Evolutionary conservation across 2,329 filamentous ascomycete genomes (phyloP), one percentile per base, ranked within the genome.

Genomic region (Cladophialophora psammophila): DNA sequence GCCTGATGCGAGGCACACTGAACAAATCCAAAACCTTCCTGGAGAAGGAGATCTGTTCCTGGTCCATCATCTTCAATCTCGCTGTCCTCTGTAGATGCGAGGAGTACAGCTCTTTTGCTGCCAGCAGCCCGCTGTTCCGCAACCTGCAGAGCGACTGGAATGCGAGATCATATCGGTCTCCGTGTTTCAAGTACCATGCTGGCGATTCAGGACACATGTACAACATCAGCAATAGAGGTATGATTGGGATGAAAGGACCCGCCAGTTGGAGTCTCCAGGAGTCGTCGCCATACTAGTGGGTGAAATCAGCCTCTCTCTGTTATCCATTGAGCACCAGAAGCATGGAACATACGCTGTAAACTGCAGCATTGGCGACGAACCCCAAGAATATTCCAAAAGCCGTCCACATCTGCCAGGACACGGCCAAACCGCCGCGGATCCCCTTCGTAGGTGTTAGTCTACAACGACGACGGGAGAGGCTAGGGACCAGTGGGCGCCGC

Each of bases 161-260:
- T 2, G 90, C 90, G 58, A 89, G 77, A n/a, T 78, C 72, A 62
- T 82, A 76, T 32, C 80, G 79, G 53, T 78, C 74, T 61, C 85
- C 83, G 75, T 91, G 89, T 76, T 91, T 89, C 76, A 91, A 85
- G 63, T 83, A 86, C 88, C 88, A 91, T 61, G 88, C 83, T 2
- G 88, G 88, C 1, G 86, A 89, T 73, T 90, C 87, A 0, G 88
- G 88, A 69, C 87, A 89, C 70, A 89, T 83, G 70, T 81, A 91
- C 32, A 90, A 80, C 53, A 84, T 81, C 8, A 86, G 15, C 9
- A 88, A 75, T 4, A 91, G 79, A 7, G 88, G 87, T 1, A 91
- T 76, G 0, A 88, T 87, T 0, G 89, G 88, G 34, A 90, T 84
- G 59, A 90, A 87, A 2, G 90, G 87, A 2, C 87, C 88, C 8